Base-by-base conservation (phyloP, 2,329 filamentous ascomycete genomes). In the Verticillium nonalfalfae region DNA sequence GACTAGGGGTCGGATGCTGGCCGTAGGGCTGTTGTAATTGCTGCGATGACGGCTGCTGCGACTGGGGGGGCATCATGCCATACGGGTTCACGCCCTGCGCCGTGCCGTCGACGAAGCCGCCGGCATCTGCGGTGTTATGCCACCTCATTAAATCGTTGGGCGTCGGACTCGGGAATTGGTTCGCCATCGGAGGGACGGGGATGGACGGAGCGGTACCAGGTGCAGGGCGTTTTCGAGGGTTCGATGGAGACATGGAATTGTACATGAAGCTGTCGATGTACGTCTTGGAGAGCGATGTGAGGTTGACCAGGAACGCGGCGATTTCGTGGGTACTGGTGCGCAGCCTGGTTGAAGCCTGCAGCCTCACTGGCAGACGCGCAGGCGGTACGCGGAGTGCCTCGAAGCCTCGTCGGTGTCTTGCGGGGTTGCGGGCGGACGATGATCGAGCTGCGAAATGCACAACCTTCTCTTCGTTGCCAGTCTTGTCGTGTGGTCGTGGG, bases 161-260 rank as follows among this genome's bases (percentile, higher is more conserved):
- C 64, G 80, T 73, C 57, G 79, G 80, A 61, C 76, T 76, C 18
- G 79, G 76, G 64, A 81, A 76, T 31, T 74, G 77, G 78, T 60
- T 35, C 33, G 54, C 54, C 70, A 83, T 75, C 66, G 78, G 78
- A 45, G 79, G 78, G 58, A 79, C 71, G 38, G 86, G 84, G 26
- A 83, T 76, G 66, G 84, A 76, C n/a, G 90, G 88, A 40, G 85
- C 82, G 64, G 87, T 79, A 71, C 89, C 90, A 61, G 90, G 88
- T 56, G 90, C 90, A 67, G 89, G 81, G 73, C 91, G 84, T 79
- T 95, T 95, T 74, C 90, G 77, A 21, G 82, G 73, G 65, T 84
- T 84, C 45, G 45, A 52, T 56, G 76, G 70, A 61, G 83, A 79
- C 81, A 83, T 83, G 61, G 66, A 61, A 61, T 63, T 35, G 64